Percentiles rank a stretch among this genome's conserved stretches.
phyloP scores from a whole-genome alignment of 148 eudicot genomes.

The Agrostemma githago region DNA sequence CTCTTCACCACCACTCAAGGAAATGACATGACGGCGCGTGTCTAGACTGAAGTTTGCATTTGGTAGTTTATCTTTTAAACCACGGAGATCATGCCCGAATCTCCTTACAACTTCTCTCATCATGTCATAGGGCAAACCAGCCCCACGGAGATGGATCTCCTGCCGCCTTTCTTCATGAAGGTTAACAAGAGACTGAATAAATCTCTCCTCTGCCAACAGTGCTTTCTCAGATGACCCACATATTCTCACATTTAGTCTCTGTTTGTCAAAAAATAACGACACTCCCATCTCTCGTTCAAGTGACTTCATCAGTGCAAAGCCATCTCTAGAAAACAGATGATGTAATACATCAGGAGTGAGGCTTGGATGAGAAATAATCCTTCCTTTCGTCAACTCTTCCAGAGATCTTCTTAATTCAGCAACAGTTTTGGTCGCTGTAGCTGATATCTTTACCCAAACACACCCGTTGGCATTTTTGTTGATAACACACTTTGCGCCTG shows the following conservation, averaged over 20 bases:
- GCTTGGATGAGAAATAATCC: constrained; percentile 43
- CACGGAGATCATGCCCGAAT: constrained; percentile 73
- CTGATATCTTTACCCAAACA: constrained; percentile 68
- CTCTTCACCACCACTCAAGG: constrained; percentile 49
- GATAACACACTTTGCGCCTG: constrained; percentile 62
- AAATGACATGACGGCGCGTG: constrained; percentile 60
- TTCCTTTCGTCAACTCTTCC: constrained; percentile 76
- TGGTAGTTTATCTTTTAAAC: constrained; percentile 64
- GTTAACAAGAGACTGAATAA: constrained; percentile 47
- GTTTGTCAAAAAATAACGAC: constrained; percentile 57
- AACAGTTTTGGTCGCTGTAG: constrained; percentile 73
- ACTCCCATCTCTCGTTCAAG: constrained; percentile 66
- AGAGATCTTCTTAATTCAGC: constrained; percentile 75
- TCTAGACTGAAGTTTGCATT: constrained; percentile 50
- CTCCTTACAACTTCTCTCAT: constrained; percentile 85
- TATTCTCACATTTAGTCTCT: constrained; percentile 46
- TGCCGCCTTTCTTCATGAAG: constrained; percentile 59
- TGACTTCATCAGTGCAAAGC: constrained; percentile 46
- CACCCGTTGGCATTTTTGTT: constrained; percentile 56
- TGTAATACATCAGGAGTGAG: constrained; percentile 60
- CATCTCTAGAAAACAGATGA: constrained; percentile 58
- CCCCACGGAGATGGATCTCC: constrained; percentile 69
- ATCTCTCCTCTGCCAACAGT: constrained; percentile 42
- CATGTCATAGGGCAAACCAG: constrained; percentile 51
- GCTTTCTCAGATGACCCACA: constrained; percentile 54